Evolutionary conservation across 257 asterid genomes (phyloP), one percentile per base, ranked within the genome.

Genomic region (Handroanthus guayacan): DNA sequence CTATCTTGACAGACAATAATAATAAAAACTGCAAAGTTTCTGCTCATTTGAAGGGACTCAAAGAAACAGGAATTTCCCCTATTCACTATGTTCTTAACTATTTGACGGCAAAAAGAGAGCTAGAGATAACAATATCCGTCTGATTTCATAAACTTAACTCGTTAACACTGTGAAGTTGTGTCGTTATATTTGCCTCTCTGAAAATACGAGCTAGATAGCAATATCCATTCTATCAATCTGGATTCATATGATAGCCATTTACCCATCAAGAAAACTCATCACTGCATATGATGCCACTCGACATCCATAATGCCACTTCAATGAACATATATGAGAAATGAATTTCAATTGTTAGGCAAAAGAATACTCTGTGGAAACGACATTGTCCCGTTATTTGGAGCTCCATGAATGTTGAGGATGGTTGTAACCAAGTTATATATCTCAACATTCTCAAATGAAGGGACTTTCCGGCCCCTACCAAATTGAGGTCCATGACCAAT

Each of bases 381-480:
- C 38, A 58, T 68, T 8, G 93, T 83, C 74, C 97, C 97, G 37
- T 92, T 92, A 72, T 92, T 92, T 6, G 86, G 68, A 79, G 94
- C 94, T 57, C 97, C 97, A 12, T 77, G 58, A 47, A 92, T 73
- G 75, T 80, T 73, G 57, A 92, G 82, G 37, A 92, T 87, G 36
- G 56, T 52, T 0, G 89, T 88, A 52, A 92, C 90, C 91, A 92
- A 75, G 80, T 88, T 92, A 75, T 92, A 92, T 64, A 92, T 86
- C 86, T 92, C 81, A 78, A 92, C 87, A 80, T 92, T 92, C 78
- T 89, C 97, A 58, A 92, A 92, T 9, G 97, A 92, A 0, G 90
- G 89, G 6, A 92, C 85, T 81, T 90, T 92, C 39, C 78, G 62
- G 4, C 93, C 92, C 82, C 86, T 75, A 3, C 84, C 91, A 61